These are phyloP conservation scores for Priceomyces fermenticarens DNA, from an alignment of 805 yeast species.

Conservation along the genomic window DNA sequence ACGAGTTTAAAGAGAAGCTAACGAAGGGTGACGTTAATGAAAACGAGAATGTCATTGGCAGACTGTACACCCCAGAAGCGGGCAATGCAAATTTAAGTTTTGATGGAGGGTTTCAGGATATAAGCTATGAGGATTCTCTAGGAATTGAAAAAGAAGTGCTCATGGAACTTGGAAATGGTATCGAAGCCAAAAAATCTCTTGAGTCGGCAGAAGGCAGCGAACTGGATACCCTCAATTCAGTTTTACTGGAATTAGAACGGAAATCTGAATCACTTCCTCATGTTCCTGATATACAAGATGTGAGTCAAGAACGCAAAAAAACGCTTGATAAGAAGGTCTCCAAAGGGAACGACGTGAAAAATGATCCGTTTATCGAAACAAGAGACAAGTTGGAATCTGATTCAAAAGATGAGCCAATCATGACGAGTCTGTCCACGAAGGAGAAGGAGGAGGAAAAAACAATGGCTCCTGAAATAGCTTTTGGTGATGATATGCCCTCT, in stretches of 20 bases:
- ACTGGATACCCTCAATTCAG: slow-evolving; percentile 1
- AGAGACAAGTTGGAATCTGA: background rate
- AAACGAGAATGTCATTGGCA: background rate
- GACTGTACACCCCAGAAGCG: background rate
- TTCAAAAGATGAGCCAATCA: background rate
- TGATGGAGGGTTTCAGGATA: slow-evolving; percentile 36
- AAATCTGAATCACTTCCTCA: background rate
- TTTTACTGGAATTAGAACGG: background rate
- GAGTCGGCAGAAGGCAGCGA: background rate
- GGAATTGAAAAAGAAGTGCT: slow-evolving; percentile 33
- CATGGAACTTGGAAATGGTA: slow-evolving; percentile 13
- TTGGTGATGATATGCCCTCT: background rate
- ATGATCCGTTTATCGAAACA: background rate
- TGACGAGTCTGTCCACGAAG: background rate
- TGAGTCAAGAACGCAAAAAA: too few species aligned
- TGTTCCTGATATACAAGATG: too few species aligned
- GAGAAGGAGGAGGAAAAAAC: background rate
- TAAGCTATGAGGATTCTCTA: slow-evolving; percentile 36
- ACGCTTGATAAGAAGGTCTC: too few species aligned
- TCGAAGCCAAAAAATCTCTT: background rate
- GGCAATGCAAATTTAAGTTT: slow-evolving; percentile 32
- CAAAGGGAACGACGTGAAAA: background rate
- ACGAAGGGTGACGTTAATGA: slow-evolving; percentile 19
- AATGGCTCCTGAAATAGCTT: background rate
- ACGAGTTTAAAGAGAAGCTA: slow-evolving; percentile 43